Conservation (phyloP, 2,329 filamentous ascomycete genomes). For the Kalaharituber pfeilii region DNA sequence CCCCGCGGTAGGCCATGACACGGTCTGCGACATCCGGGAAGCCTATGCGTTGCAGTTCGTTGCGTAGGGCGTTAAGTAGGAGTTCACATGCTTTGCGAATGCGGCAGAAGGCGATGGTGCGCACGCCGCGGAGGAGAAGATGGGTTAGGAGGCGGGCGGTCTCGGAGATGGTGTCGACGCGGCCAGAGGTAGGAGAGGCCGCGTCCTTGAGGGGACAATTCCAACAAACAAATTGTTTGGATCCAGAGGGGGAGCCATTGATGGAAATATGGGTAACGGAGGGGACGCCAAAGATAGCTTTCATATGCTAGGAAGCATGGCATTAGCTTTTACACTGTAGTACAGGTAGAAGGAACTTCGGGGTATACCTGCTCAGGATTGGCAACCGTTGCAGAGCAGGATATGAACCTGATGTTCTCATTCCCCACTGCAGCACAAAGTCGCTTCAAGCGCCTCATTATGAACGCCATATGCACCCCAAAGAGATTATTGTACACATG, state of each 20-base stretch:
- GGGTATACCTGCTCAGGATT: slow-evolving; percentile 46
- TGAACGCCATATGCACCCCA: slow-evolving; percentile 81
- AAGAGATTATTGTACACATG: slow-evolving; percentile 95
- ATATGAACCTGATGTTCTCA: slow-evolving; percentile 68
- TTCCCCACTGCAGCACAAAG: slow-evolving; percentile 88
- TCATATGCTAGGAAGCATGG: slow-evolving; percentile 66
- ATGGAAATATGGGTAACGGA: slow-evolving; percentile 57
- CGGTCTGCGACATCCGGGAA: slow-evolving; percentile 56
- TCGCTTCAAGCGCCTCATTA: slow-evolving; percentile 75
- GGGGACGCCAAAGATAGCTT: slow-evolving; percentile 77
- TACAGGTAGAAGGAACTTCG: background rate
- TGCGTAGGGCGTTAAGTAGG: slow-evolving; percentile 60
- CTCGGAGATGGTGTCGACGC: slow-evolving; percentile 66
- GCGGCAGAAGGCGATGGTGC: slow-evolving; percentile 83
- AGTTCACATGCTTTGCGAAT: slow-evolving; percentile 79
- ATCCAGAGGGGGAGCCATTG: slow-evolving; percentile 78
- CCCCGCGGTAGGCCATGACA: slow-evolving; percentile 90
- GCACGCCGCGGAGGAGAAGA: slow-evolving; percentile 68
- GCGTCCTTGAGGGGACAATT: slow-evolving; percentile 82
- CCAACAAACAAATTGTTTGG: slow-evolving; percentile 95
- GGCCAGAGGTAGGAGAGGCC: slow-evolving; percentile 65
- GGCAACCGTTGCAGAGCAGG: slow-evolving; percentile 88
- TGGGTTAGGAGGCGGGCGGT: slow-evolving; percentile 84
- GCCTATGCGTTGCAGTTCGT: slow-evolving; percentile 55
- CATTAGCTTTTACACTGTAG: background rate